These are phyloP conservation scores for Peronospora belbahrii DNA, from an alignment of 352 stramenopile genomes.

Conservation along the genomic window DNA sequence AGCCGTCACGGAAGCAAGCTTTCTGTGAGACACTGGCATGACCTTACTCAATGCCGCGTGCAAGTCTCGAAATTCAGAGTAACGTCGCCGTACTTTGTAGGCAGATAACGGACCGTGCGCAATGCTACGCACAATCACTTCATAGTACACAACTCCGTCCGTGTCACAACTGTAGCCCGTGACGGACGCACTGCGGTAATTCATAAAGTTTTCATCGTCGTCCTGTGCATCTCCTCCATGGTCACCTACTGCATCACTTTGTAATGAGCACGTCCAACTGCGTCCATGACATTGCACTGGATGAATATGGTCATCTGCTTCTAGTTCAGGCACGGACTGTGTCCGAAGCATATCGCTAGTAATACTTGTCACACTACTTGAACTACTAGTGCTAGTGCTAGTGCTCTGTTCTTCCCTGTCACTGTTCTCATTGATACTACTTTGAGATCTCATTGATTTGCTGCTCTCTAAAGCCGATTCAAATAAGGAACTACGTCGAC, in stretches of 20 bases:
- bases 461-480: slow-evolving; percentile 27
- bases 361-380: slow-evolving; percentile 14
- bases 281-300: slow-evolving; percentile 11
- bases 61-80: slow-evolving; percentile 64
- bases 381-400: slow-evolving; percentile 20
- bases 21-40: slow-evolving; percentile 36
- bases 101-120: slow-evolving; percentile 60
- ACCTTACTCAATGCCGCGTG: slow-evolving; percentile 43
- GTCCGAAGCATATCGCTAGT: slow-evolving; percentile 12
- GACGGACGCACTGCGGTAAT: slow-evolving; percentile 52
- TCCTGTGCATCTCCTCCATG: slow-evolving; percentile 15
- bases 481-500: slow-evolving; percentile 30
- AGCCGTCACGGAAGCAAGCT: slow-evolving; percentile 21
- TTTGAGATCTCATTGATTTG: no score
- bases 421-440: slow-evolving; percentile 22
- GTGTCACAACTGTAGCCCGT: slow-evolving; percentile 68
- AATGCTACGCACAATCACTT: slow-evolving; percentile 60
- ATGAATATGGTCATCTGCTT: slow-evolving; percentile 22
- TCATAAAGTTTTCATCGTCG: slow-evolving; percentile 69
- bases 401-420: slow-evolving; percentile 7
- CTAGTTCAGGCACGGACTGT: slow-evolving; percentile 23
- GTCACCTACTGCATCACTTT: slow-evolving; percentile 14
- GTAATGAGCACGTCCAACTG: slow-evolving; percentile 24
- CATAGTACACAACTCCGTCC: slow-evolving; percentile 72
- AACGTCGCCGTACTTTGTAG: slow-evolving; percentile 71